Conservation (phyloP, 2,329 filamentous ascomycete species). For the Aspergillus transmontanensis region DNA sequence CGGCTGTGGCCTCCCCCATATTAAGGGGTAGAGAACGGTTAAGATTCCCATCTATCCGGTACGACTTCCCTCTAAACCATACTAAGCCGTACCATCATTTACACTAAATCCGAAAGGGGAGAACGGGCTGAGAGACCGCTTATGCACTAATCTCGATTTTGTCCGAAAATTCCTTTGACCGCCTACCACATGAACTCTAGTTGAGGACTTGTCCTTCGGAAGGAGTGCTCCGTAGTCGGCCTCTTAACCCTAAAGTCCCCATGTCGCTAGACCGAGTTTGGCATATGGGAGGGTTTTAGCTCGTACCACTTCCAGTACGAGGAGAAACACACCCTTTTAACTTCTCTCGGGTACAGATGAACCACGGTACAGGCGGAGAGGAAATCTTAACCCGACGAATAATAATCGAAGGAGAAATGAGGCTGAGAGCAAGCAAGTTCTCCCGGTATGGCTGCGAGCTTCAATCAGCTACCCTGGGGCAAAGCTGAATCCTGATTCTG, state of each 20-base stretch:
- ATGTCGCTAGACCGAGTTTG: background rate
- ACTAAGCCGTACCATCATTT: background rate
- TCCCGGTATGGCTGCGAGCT: background rate
- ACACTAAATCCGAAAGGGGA: background rate
- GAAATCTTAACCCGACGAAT: background rate
- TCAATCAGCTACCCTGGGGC: background rate
- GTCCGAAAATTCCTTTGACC: background rate
- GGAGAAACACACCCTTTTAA: background rate
- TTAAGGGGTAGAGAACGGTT: constrained; percentile 1
- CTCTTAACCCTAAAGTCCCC: background rate
- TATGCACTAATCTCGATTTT: background rate
- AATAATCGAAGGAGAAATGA: background rate
- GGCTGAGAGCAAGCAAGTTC: background rate
- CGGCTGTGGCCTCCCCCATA: background rate
- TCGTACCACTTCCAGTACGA: background rate
- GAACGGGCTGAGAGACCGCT: background rate
- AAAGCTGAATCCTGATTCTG: background rate
- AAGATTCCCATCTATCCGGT: background rate
- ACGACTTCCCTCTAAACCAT: background rate
- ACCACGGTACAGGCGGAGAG: background rate
- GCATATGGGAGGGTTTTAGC: background rate
- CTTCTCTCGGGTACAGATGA: background rate
- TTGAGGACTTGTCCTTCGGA: background rate
- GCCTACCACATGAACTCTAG: background rate
- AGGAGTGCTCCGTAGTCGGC: background rate